phyloP scores from a whole-genome alignment of 768 basidiomycete genomes.

The Boletus insuetus region DNA sequence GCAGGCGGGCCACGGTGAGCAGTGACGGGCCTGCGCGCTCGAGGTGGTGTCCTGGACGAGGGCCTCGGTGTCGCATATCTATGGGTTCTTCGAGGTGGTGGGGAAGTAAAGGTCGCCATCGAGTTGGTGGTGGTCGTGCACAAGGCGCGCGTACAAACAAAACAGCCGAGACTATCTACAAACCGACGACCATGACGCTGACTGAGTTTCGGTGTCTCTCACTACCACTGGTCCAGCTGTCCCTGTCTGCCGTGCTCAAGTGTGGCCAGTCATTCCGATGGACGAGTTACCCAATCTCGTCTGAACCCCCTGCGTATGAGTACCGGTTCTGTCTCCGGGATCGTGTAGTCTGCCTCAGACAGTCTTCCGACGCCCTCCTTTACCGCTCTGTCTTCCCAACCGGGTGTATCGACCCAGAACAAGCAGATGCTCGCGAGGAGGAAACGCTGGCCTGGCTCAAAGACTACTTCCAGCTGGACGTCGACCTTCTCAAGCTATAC shows the following conservation, averaged over 20 bases:
- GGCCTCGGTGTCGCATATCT: slow-evolving; percentile 29
- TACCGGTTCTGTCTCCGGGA: slow-evolving; percentile 80
- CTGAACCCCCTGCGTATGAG: slow-evolving; percentile 45
- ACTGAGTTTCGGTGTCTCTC: slow-evolving; percentile 58
- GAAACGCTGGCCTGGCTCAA: slow-evolving; percentile 74
- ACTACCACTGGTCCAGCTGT: slow-evolving; percentile 64
- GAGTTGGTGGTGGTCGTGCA: slow-evolving; percentile 4
- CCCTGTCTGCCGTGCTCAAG: slow-evolving; percentile 72
- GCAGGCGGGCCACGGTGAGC: slow-evolving; percentile 19
- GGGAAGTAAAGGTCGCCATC: slow-evolving; percentile 56
- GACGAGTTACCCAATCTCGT: slow-evolving; percentile 44
- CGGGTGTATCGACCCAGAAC: slow-evolving; percentile 32
- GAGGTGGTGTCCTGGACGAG: slow-evolving; percentile 23
- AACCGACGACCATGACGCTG: slow-evolving; percentile 4
- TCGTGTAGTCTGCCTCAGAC: slow-evolving; percentile 80
- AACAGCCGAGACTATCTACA: not conserved
- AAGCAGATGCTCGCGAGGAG: slow-evolving; percentile 42
- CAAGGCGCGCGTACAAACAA: slow-evolving; percentile 5
- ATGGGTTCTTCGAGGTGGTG: slow-evolving; percentile 53
- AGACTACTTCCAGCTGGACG: slow-evolving; percentile 87
- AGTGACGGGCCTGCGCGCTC: slow-evolving; percentile 27
- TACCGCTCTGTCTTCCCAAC: slow-evolving; percentile 70
- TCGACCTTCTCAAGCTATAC: slow-evolving; percentile 72
- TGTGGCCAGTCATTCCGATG: slow-evolving; percentile 89
- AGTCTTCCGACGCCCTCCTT: slow-evolving; percentile 59